phyloP scores from a whole-genome alignment of 2,329 filamentous ascomycete genomes.

The Raffaelea arxii region DNA sequence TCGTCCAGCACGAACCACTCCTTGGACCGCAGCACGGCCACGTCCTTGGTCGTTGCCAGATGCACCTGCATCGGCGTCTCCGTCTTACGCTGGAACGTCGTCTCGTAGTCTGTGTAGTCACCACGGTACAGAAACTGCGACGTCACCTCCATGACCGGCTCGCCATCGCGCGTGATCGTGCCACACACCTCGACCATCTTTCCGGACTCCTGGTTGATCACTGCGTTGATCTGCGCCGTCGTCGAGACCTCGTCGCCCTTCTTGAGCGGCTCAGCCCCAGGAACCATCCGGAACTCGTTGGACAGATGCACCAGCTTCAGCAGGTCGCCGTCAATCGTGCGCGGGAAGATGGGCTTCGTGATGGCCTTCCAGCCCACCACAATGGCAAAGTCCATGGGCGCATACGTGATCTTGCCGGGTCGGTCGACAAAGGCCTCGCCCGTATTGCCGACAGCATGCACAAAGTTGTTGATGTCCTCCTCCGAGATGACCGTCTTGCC shows the following conservation, averaged over 20 bases:
- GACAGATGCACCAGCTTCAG: constrained; percentile 94
- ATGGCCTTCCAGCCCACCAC: constrained; percentile 99
- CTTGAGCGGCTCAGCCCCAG: constrained; percentile 87
- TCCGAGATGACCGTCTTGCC: constrained; percentile 78
- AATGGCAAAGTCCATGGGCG: constrained; percentile 98
- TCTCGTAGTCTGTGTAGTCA: constrained; percentile 85
- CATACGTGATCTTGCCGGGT: constrained; percentile 85
- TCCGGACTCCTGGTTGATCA: constrained; percentile 95
- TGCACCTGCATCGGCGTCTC: constrained; percentile 94
- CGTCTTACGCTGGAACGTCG: constrained; percentile 96
- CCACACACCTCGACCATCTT: constrained; percentile 99
- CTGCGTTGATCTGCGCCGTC: constrained; percentile 90
- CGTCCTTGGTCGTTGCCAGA: constrained; percentile 77
- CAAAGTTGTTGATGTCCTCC: constrained; percentile 94
- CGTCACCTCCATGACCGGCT: constrained; percentile 94
- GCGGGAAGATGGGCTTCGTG: constrained; percentile 97
- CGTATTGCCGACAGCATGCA: constrained; percentile 97
- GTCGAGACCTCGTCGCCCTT: constrained; percentile 90
- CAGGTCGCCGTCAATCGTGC: constrained; percentile 89
- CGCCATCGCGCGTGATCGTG: constrained; percentile 75
- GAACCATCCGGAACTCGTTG: constrained; percentile 97
- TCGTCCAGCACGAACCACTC: constrained; percentile 90
- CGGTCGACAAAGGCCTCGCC: constrained; percentile 95
- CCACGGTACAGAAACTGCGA: constrained; percentile 97
- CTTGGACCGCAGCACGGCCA: constrained; percentile 90